These are phyloP conservation scores for Geotrichum phurueaensis DNA, from an alignment of 1,139 yeast species.

Conservation along the genomic window DNA sequence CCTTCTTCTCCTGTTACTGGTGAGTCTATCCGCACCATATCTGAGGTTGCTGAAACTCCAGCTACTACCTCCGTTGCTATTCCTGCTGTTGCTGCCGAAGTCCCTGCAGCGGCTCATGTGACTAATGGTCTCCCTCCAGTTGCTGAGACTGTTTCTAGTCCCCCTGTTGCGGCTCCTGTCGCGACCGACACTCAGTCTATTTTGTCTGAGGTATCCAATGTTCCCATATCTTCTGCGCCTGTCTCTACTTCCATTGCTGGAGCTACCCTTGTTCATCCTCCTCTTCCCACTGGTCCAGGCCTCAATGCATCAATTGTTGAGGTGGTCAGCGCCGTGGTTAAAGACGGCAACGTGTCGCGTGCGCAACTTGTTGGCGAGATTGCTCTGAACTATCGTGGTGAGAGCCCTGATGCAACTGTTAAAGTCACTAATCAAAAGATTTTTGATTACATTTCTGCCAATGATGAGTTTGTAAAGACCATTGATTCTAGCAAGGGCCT, in stretches of 20 bases:
- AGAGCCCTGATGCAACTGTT: constrained; percentile 14
- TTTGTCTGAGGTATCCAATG: constrained; percentile 6
- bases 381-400: constrained; percentile 57
- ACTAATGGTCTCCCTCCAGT: constrained; percentile 22
- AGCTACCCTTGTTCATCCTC: constrained; percentile 40
- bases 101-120: background rate
- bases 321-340: constrained; percentile 66
- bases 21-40: constrained; percentile 1
- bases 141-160: constrained; percentile 12
- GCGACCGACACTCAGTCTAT: constrained; percentile 5
- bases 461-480: constrained; percentile 22
- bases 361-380: constrained; percentile 72
- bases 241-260: constrained; percentile 32
- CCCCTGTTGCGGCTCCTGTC: constrained; percentile 1
- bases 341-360: constrained; percentile 54
- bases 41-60: background rate
- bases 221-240: constrained; percentile 15
- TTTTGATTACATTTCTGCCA: constrained; percentile 23
- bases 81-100: constrained; percentile 15
- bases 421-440: constrained; percentile 18
- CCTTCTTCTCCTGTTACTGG: background rate
- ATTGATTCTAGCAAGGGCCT: constrained; percentile 18
- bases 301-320: constrained; percentile 76
- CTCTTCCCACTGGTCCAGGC: constrained; percentile 47
- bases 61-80: background rate